Base-by-base conservation (phyloP, 1,284 basidiomycete species). In the Fistulina hepatica region DNA sequence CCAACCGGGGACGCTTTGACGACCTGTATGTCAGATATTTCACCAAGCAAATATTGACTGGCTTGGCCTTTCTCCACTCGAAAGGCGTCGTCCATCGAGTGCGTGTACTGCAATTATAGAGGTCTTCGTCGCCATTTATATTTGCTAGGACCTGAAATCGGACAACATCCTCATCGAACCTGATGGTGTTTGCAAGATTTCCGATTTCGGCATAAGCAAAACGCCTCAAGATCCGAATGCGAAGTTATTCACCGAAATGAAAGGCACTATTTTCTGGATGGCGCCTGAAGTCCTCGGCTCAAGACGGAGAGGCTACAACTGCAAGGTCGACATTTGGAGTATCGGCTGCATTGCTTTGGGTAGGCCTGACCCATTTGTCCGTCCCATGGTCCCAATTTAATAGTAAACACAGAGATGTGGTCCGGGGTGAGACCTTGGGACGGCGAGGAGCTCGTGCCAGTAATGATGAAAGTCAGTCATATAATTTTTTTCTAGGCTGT, bases 241-340 rank as follows among this genome's bases (percentile, higher is more conserved):
- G 24, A 71, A 79, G 52, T 70, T 68, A 47, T 71, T 75, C 34
- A 64, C 72, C 5, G 50, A 45, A 41, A 69, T 86, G 65, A 75
- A 75, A 57, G 83, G 83, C 1, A 81, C 77, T 2, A 67, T 80
- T 27, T 83, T 76, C 51, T 88, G 82, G 73, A 86, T 86, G 82
- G 82, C 83, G 4, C 84, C 83, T 11, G 83, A 86, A 56, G 71
- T 83, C 4, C 50, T 65, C 21, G 51, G 54, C 34, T 45, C 52
- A 4, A 48, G 51, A 21, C 48, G 50, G 32, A 63, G 62, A 10
- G 65, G 64, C 3, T 86, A 88, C 52, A 73, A 72, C 42, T 71
- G 72, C 25, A 86, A 86, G 44, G 57, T 65, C 16, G 84, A 89
- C 56, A 83, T 89, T 30, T 88, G 83, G 83, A 76, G 73, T 44